A percentile compares a stretch with the other conserved stretches of the same genome.
phyloP scores from a whole-genome alignment of 176 grass and related monocot genomes.

The Paspalum notatum region DNA sequence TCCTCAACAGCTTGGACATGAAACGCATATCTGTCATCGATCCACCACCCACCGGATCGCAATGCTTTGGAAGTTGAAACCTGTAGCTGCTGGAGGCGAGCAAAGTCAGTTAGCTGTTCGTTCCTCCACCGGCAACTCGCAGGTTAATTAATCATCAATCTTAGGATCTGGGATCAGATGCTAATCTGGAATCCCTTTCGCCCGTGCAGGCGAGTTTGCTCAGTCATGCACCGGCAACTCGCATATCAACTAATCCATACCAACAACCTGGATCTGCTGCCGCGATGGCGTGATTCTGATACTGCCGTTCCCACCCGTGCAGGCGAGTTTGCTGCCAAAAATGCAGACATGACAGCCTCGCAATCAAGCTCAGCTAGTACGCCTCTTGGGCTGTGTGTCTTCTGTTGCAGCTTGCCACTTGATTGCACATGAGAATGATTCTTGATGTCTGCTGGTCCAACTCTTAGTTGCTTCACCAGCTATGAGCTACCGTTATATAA shows the following conservation, averaged over 20 bases:
- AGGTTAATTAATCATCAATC: neutral
- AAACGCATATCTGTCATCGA: neutral
- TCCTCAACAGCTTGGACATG: neutral
- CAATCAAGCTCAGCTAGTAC: constrained; percentile 4
- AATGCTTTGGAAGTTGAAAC: neutral
- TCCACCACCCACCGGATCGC: neutral
- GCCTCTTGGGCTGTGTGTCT: neutral
- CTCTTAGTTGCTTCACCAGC: neutral
- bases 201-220: too few species aligned
- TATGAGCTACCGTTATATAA: neutral
- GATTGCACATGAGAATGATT: constrained; percentile 16
- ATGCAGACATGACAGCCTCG: neutral
- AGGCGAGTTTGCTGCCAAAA: neutral
- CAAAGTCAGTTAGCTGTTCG: neutral
- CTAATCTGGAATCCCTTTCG: neutral
- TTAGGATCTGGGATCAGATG: neutral
- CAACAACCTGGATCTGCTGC: neutral
- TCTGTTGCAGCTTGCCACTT: neutral
- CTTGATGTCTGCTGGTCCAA: constrained; percentile 4
- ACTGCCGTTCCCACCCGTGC: neutral
- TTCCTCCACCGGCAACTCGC: neutral
- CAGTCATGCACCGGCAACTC: neutral
- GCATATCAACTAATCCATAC: neutral
- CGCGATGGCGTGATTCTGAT: neutral
- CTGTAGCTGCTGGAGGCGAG: too few species aligned